Percentiles rank a stretch among this genome's conserved stretches.
Evolutionary conservation across 129 eudicot genomes (phyloP).

Genomic region (Arctium lappa): DNA sequence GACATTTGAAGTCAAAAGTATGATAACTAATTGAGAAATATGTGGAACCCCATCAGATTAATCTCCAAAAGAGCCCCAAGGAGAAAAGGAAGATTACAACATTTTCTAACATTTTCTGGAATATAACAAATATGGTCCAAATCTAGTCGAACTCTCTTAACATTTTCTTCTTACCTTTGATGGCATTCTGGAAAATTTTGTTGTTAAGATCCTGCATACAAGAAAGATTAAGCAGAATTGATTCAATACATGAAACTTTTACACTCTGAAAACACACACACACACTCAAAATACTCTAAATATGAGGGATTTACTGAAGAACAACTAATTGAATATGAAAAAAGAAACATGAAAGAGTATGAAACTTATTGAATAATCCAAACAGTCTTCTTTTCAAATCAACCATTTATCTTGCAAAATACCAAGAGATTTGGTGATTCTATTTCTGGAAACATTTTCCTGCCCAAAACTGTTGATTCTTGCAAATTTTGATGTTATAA

Average conservation of each 20-base stretch:
- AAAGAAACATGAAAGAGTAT: constrained; percentile 3
- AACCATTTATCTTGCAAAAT: background rate
- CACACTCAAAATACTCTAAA: constrained; percentile 12
- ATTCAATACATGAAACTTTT: background rate
- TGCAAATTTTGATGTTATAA: background rate
- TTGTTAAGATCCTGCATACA: constrained; percentile 78
- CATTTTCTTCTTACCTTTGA: constrained; percentile 50
- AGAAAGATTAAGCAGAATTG: background rate
- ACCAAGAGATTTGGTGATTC: background rate
- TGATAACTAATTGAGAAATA: background rate
- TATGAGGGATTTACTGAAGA: constrained; percentile 5
- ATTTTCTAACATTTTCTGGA: too few relatives aligned
- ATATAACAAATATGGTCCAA: background rate
- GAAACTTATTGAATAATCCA: background rate
- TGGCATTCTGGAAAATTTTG: constrained; percentile 57
- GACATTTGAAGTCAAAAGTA: constrained; percentile 8
- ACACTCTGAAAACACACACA: background rate
- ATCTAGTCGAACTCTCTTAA: too few relatives aligned
- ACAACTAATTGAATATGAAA: constrained; percentile 11
- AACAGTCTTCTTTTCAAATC: constrained; percentile 6
- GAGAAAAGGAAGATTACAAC: too few relatives aligned
- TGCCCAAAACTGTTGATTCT: background rate
- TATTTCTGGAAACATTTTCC: background rate
- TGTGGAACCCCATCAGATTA: too few relatives aligned
- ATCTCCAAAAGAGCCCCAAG: too few relatives aligned